Evolutionary conservation across 495 filamentous ascomycete species (phyloP).

Genomic region (Podospora tetraspora): DNA sequence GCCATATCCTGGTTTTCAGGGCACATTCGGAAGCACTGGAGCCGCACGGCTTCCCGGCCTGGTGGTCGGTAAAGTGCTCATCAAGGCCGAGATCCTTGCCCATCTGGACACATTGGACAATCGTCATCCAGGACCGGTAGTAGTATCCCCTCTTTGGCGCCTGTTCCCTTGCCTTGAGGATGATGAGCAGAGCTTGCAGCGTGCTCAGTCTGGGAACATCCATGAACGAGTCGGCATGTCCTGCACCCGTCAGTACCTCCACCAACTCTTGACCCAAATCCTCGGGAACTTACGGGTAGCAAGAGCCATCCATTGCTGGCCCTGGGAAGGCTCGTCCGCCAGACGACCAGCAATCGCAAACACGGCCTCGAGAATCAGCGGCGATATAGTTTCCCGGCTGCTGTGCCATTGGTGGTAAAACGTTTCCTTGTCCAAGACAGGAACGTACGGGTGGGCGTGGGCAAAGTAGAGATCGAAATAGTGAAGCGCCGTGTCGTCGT

Average conservation of each 20-base stretch:
- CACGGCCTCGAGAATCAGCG: slow-evolving; percentile 87
- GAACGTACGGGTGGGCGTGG: slow-evolving; percentile 94
- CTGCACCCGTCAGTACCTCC: slow-evolving; percentile 42
- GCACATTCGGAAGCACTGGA: slow-evolving; percentile 68
- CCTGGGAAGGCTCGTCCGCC: slow-evolving; percentile 75
- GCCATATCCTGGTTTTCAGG: slow-evolving; percentile 85
- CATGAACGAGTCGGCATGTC: slow-evolving; percentile 93
- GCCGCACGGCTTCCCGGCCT: slow-evolving; percentile 62
- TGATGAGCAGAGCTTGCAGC: slow-evolving; percentile 81
- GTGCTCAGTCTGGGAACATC: slow-evolving; percentile 91
- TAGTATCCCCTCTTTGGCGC: slow-evolving; percentile 93
- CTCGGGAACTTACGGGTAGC: slow-evolving; percentile 65
- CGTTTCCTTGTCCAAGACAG: slow-evolving; percentile 76
- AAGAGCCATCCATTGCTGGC: slow-evolving; percentile 90
- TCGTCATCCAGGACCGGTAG: slow-evolving; percentile 95
- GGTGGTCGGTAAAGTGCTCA: slow-evolving; percentile 76
- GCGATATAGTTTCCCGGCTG: slow-evolving; percentile 80
- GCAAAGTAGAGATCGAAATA: slow-evolving; percentile 92
- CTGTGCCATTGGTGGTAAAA: slow-evolving; percentile 92
- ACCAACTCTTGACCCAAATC: not conserved
- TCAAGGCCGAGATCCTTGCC: slow-evolving; percentile 88
- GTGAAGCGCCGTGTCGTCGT: slow-evolving; percentile 71
- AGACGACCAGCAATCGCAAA: slow-evolving; percentile 87
- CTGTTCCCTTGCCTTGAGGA: slow-evolving; percentile 87
- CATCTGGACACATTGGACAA: slow-evolving; percentile 88